phyloP scores from a whole-genome alignment of 2,329 filamentous ascomycete genomes.

The Diplodia seriata region DNA sequence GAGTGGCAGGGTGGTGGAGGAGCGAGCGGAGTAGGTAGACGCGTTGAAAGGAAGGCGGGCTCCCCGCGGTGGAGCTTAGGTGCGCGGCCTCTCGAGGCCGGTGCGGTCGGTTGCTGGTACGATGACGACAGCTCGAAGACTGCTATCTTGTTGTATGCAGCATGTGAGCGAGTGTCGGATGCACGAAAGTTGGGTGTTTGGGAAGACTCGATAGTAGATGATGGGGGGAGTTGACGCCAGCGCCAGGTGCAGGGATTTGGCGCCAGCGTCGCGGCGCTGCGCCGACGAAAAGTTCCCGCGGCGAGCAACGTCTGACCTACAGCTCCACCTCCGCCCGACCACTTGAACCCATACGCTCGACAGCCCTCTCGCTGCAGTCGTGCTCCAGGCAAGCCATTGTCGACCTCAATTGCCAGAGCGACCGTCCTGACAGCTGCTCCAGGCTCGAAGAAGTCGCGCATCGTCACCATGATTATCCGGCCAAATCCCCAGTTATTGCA shows the following conservation, averaged over 20 bases:
- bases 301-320: conserved; percentile 24
- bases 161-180: background rate
- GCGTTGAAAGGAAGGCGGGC: background rate
- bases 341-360: background rate
- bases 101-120: background rate
- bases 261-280: conserved; percentile 11
- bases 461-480: conserved; percentile 46
- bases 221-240: background rate
- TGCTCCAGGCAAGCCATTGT: conserved; percentile 12
- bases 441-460: background rate
- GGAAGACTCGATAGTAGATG: background rate
- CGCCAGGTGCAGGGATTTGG: conserved; percentile 5
- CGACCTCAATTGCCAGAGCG: background rate
- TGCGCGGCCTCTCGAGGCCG: background rate
- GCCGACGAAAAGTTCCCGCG: conserved; percentile 33
- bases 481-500: conserved; percentile 31
- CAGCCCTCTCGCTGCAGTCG: background rate
- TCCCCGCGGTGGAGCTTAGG: conserved; percentile 10
- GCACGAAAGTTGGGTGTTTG: background rate
- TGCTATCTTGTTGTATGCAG: background rate
- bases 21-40: conserved; percentile 31
- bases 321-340: conserved; percentile 24
- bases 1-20: conserved; percentile 29
- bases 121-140: background rate
- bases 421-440: background rate